Base-by-base conservation (phyloP, 345 rosid species). In the Lepidium sativum region DNA sequence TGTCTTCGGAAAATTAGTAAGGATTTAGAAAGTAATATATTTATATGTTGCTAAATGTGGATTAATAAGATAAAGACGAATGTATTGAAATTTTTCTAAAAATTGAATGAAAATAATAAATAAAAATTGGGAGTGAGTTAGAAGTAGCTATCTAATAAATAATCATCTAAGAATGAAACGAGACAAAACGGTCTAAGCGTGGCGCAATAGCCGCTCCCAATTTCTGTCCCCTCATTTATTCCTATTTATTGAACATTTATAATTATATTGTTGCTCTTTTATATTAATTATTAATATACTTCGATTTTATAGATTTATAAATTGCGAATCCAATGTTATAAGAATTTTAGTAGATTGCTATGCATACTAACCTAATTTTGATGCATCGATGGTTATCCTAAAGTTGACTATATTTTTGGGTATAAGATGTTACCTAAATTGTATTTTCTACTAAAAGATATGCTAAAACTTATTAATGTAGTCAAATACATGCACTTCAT, bases 201-300 rank as follows among this genome's bases (percentile, higher is more conserved):
- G 79, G 79, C 73, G 58, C 74, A 60, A 38, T 73, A 62, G 80
- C 80, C 69, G 74, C 74, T 60, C 79, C 79, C 72, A 53, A 68
- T 56, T 78, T 76, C 8, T 79, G 78, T 70, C 81, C 68, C 64
- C 81, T 74, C 81, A 81, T 80, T 81, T 67, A 83, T 66, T 81
- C 38, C 57, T 11, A 6, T 54, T 54, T 54, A 1, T 2, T 0
- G 38, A 38, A 48, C 41, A 45, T 57, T 37, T 25, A 25, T 5
- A 4, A 25, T 25, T 20, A 33, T 23, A 11, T 13, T 60, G 15
- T n/a, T 49, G 35, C 12, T 32, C 27, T 40, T 43, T 40, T 58
- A 29, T 1, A 34, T 43, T 67, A 20, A n/a, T 35, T 67, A 56
- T 9, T 40, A 9, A 31, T 38, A 45, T 25, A 56, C 6, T 29